Conservation (phyloP, 805 yeast genomes). For the Yarrowia phangngaensis region DNA sequence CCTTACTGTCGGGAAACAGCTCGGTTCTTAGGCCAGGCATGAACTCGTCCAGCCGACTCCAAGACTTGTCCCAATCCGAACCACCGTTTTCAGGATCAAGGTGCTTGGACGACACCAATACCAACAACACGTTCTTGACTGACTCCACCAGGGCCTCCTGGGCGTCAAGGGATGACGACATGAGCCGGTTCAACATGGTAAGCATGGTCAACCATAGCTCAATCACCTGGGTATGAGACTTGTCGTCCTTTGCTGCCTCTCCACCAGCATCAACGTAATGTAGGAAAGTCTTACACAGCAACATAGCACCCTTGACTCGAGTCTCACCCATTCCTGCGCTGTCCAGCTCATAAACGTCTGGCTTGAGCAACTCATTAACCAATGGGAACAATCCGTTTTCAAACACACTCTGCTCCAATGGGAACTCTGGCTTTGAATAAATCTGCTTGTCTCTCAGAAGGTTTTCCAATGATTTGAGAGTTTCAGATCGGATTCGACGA, state of each 20-base stretch:
- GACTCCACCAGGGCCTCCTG: slow-evolving; percentile 43
- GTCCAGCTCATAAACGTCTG: slow-evolving; percentile 61
- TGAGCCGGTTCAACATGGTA: slow-evolving; percentile 42
- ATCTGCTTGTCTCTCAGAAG: slow-evolving; percentile 10
- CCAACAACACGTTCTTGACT: slow-evolving; percentile 44
- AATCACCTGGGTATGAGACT: slow-evolving; percentile 29
- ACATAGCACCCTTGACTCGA: slow-evolving; percentile 60
- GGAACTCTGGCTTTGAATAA: background rate
- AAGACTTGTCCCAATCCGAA: slow-evolving; percentile 41
- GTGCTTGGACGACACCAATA: slow-evolving; percentile 39
- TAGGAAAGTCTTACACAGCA: slow-evolving; percentile 63
- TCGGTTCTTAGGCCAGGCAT: slow-evolving; percentile 39
- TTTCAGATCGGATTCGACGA: slow-evolving; percentile 64
- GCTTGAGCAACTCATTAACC: slow-evolving; percentile 59
- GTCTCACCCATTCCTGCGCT: slow-evolving; percentile 59
- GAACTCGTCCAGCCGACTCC: slow-evolving; percentile 40
- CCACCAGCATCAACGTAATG: slow-evolving; percentile 43
- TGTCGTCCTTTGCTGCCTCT: background rate
- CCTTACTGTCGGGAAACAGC: slow-evolving; percentile 28
- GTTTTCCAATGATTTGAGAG: slow-evolving; percentile 44
- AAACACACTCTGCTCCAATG: slow-evolving; percentile 44
- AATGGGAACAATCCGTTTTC: slow-evolving; percentile 75
- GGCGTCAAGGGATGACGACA: slow-evolving; percentile 42
- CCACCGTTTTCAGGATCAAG: slow-evolving; percentile 30
- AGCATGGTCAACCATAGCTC: slow-evolving; percentile 41